Conservation (phyloP, 257 asterid genomes). For the Capsicum chinense region DNA sequence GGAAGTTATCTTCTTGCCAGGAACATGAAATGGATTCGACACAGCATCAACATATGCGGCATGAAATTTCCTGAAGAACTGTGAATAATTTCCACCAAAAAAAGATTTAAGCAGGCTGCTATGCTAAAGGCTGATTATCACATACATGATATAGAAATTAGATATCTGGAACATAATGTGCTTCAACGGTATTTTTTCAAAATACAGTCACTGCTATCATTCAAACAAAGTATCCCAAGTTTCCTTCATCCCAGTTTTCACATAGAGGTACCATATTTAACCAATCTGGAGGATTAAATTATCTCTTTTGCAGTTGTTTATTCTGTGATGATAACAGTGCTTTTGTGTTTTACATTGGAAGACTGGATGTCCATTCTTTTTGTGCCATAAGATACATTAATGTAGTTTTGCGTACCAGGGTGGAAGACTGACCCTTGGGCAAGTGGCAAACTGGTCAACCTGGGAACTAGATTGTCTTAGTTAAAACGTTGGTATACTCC, state of each 20-base stretch:
- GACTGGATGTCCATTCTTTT: constrained; percentile 16
- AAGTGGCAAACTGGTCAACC: constrained; percentile 3
- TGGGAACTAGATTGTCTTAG: not conserved
- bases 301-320: constrained; percentile 21
- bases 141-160: not conserved
- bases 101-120: constrained; percentile 31
- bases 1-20: constrained; percentile 92
- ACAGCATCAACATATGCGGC: constrained; percentile 97
- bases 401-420: not conserved
- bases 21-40: constrained; percentile 95
- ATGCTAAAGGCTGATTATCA: not conserved
- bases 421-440: not conserved
- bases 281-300: not conserved
- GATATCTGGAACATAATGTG: constrained; percentile 1
- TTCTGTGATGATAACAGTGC: not conserved
- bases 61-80: constrained; percentile 93
- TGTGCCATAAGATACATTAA: not conserved
- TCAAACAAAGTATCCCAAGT: not conserved
- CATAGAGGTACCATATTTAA: not conserved
- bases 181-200: constrained; percentile 5
- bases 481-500: not conserved
- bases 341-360: constrained; percentile 9
- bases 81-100: constrained; percentile 38
- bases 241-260: not conserved
- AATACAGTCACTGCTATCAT: not conserved